phyloP scores from a whole-genome alignment of 495 filamentous ascomycete genomes.

The Hypoxylon subgilvum region DNA sequence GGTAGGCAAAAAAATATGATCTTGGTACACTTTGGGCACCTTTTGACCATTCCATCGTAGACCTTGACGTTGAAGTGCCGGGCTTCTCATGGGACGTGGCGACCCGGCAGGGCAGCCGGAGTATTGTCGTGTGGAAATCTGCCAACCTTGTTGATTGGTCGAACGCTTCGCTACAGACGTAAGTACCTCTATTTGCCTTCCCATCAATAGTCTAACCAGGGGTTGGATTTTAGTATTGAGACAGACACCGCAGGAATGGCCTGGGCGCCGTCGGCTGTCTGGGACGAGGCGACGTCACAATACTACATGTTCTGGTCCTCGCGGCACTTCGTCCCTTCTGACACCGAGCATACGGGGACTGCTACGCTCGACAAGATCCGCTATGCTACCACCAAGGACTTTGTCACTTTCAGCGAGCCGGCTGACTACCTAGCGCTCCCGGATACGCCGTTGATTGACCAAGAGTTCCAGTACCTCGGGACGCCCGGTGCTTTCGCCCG shows the following conservation, averaged over 20 bases:
- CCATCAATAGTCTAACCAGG: neutral
- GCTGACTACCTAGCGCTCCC: conserved; percentile 37
- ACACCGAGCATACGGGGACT: conserved; percentile 34
- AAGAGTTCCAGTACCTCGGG: conserved; percentile 44
- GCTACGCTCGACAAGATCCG: conserved; percentile 37
- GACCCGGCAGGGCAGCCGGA: conserved; percentile 42
- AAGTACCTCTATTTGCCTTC: no score
- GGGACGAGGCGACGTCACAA: conserved; percentile 41
- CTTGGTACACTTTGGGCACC: no score
- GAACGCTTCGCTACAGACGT: conserved; percentile 15
- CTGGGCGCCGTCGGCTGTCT: conserved; percentile 50
- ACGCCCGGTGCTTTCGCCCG: conserved; percentile 39
- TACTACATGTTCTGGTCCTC: conserved; percentile 49
- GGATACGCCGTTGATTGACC: conserved; percentile 44
- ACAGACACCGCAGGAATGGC: conserved; percentile 48
- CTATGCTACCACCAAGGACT: conserved; percentile 42
- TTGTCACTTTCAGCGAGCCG: conserved; percentile 36
- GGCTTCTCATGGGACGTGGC: conserved; percentile 47
- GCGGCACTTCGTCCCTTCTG: conserved; percentile 33
- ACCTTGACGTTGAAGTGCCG: conserved; percentile 20
- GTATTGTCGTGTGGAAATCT: conserved; percentile 48
- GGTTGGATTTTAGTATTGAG: conserved; percentile 36
- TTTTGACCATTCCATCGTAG: conserved; percentile 6
- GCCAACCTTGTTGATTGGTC: conserved; percentile 46
- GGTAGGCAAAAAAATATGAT: conserved; percentile 9